Conservation (phyloP, 2,329 filamentous ascomycete species). For the Fusarium keratoplasticum region DNA sequence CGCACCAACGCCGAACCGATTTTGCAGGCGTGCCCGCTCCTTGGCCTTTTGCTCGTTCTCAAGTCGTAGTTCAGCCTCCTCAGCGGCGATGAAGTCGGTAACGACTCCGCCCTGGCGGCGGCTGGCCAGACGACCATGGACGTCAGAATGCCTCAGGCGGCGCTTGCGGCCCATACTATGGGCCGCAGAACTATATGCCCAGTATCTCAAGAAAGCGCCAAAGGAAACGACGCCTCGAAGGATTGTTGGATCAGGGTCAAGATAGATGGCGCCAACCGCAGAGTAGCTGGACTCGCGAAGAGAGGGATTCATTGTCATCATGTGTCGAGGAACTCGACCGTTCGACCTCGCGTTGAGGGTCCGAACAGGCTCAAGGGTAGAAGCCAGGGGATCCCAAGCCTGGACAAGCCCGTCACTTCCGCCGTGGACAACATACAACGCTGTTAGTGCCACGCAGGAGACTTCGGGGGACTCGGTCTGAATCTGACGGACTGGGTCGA, state of each 20-base stretch:
- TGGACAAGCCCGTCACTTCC: slow-evolving; percentile 96
- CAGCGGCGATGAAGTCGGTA: slow-evolving; percentile 86
- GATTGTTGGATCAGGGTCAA: slow-evolving; percentile 88
- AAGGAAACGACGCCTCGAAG: slow-evolving; percentile 89
- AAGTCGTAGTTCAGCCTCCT: slow-evolving; percentile 81
- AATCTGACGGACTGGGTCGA: slow-evolving; percentile 82
- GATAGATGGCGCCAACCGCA: slow-evolving; percentile 83
- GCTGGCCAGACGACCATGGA: slow-evolving; percentile 62
- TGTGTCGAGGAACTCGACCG: slow-evolving; percentile 81
- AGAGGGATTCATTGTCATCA: slow-evolving; percentile 64
- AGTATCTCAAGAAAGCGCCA: slow-evolving; percentile 89
- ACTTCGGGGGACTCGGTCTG: slow-evolving; percentile 92
- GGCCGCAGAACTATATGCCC: slow-evolving; percentile 90
- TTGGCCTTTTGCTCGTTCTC: slow-evolving; percentile 76
- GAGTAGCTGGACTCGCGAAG: slow-evolving; percentile 80
- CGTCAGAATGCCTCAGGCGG: slow-evolving; percentile 75
- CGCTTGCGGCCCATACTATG: slow-evolving; percentile 83
- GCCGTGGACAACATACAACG: slow-evolving; percentile 90
- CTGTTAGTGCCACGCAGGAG: slow-evolving; percentile 83
- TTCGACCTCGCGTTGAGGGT: slow-evolving; percentile 90
- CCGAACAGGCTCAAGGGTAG: slow-evolving; percentile 79
- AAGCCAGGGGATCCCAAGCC: slow-evolving; percentile 95
- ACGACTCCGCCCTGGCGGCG: slow-evolving; percentile 75
- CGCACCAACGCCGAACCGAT: slow-evolving; percentile 83
- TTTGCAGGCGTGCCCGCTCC: slow-evolving; percentile 77